These are phyloP conservation scores for Metarhizium rileyi DNA, from an alignment of 2,329 filamentous ascomycete genomes.

Conservation along the genomic window DNA sequence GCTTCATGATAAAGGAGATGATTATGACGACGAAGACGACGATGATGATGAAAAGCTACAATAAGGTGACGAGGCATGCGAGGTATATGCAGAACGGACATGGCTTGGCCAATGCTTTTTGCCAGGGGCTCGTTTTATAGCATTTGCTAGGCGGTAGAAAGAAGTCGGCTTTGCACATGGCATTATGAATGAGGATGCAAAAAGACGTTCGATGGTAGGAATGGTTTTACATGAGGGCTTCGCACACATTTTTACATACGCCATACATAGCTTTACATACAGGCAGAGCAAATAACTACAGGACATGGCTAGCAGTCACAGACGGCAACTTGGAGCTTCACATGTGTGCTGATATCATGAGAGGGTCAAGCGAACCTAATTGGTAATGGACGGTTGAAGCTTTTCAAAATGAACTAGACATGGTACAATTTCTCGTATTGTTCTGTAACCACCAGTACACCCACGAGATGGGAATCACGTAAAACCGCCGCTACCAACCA, in stretches of 20 bases:
- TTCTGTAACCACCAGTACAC: neutral
- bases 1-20: slow-evolving; percentile 16
- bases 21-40: too few relatives aligned
- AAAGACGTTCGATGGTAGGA: neutral
- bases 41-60: neutral
- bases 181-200: neutral
- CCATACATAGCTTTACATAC: neutral
- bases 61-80: neutral
- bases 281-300: neutral
- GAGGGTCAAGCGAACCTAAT: too few relatives aligned
- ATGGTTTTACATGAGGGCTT: neutral
- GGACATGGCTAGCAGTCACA: neutral
- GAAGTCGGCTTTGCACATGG: neutral
- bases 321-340: neutral
- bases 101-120: neutral
- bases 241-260: neutral
- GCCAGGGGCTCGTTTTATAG: neutral
- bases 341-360: neutral
- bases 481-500: neutral
- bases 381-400: too few relatives aligned
- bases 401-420: neutral
- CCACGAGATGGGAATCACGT: neutral
- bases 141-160: neutral
- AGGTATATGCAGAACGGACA: neutral
- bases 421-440: neutral